phyloP scores from a whole-genome alignment of 2,329 filamentous ascomycete species.

The Beauveria caledonica region DNA sequence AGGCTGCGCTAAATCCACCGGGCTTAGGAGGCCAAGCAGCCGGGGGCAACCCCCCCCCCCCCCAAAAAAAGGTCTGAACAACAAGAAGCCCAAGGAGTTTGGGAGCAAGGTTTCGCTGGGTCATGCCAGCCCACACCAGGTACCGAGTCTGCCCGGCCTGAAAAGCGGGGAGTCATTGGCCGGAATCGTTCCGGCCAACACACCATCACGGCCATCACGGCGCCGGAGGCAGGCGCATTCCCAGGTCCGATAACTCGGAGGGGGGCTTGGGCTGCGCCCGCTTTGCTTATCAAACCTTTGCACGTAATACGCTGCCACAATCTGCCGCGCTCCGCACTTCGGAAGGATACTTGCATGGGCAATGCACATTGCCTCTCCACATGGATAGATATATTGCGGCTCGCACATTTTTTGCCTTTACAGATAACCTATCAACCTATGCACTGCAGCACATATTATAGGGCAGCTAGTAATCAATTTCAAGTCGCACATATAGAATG shows the following conservation, averaged over 20 bases:
- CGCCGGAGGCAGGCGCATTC: conserved; percentile 15
- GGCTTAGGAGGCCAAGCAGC: neutral
- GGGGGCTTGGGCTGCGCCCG: neutral
- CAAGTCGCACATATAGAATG: too few species aligned
- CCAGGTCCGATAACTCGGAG: conserved; percentile 8
- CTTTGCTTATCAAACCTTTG: neutral
- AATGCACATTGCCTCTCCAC: conserved; percentile 1
- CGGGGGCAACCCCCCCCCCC: too few species aligned
- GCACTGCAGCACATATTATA: neutral
- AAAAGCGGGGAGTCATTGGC: conserved; percentile 18
- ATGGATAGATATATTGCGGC: conserved; percentile 5
- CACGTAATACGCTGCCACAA: conserved; percentile 3
- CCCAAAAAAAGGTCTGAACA: neutral
- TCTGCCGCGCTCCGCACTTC: conserved; percentile 4
- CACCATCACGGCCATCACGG: conserved; percentile 22
- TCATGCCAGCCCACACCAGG: conserved; percentile 7
- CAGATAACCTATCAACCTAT: neutral
- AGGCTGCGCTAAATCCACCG: neutral
- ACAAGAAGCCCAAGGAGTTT: neutral
- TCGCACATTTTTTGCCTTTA: neutral
- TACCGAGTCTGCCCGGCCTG: conserved; percentile 14
- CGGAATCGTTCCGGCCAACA: conserved; percentile 28
- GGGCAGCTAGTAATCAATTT: too few species aligned
- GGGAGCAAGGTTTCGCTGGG: neutral
- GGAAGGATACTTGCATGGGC: neutral